Evolutionary conservation across 176 grass and related monocot species (phyloP), one percentile per base, ranked within the genome.

Genomic region (Musa acuminata): DNA sequence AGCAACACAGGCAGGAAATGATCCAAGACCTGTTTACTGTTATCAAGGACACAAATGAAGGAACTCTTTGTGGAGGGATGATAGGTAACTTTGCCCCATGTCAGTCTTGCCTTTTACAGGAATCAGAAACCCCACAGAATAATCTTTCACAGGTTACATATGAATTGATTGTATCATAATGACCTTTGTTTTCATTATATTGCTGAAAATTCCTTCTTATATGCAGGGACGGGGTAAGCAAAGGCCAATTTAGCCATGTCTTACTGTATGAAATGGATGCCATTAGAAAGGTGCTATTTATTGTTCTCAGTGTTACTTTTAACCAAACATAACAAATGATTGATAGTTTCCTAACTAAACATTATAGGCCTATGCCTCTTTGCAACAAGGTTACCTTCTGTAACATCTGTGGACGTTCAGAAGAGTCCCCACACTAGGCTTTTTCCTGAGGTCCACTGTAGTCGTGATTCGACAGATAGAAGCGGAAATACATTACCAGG

Each of bases 401-500:
- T 96, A 49, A 96, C 92, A 0, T 91, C 91, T 49, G 86, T 96
- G 48, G 86, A 91, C 35, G 92, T 96, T 12, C 88, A 96, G 77
- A 96, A 96, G 82, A 81, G 86, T 20, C 88, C 66, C 2, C 88
- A 89, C 43, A 91, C 88, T 6, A 87, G 92, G 72, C 67, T 96
- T 14, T 96, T 91, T 67, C 80, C 92, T 64, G 84, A 89, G 72
- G 73, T 86, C 4, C 88, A 91, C 35, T 73, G 83, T 22, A 77
- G 52, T 19, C 83, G 92, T 64, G 74, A 53, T 66, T 68, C 75
- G 64, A 89, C 82, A 67, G 92, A 91, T 11, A 84, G 74, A 80
- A 96, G 92, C 68, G 92, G 92, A 62, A 96, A 96, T 27, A 96
- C 91, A 27, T 73, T 87, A 52, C 88, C 92, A 24, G 92, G 92